Evolutionary conservation across 176 grass and related monocot species (phyloP).

Genomic region (Dactylis glomerata): DNA sequence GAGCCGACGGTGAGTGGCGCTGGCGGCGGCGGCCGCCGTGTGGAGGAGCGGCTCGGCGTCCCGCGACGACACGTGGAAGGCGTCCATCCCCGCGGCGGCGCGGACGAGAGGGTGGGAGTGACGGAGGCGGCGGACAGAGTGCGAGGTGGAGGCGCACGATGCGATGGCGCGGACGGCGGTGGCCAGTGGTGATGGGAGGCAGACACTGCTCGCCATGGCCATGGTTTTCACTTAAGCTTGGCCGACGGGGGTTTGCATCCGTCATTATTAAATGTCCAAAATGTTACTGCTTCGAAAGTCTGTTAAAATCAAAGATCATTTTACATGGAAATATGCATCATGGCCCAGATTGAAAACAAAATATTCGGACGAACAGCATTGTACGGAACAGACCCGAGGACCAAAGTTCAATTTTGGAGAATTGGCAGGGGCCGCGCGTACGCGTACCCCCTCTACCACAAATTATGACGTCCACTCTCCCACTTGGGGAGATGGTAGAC

Average conservation of each 20-base stretch:
- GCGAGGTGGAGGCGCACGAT: not conserved
- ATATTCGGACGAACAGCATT: too few relatives aligned
- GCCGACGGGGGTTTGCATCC: not conserved
- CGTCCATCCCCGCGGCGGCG: conserved; percentile 21
- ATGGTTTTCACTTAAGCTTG: not conserved
- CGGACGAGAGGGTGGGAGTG: not conserved
- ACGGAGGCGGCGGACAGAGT: not conserved
- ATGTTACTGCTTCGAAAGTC: not conserved
- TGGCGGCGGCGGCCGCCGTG: not conserved
- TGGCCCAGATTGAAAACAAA: not conserved
- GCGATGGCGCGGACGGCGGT: not conserved
- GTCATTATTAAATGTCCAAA: not conserved
- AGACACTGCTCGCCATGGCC: conserved; percentile 22
- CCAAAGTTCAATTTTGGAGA: not conserved
- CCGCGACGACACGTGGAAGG: conserved; percentile 29
- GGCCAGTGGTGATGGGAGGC: not conserved
- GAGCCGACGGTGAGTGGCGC: conserved; percentile 27
- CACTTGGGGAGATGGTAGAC: conserved; percentile 49
- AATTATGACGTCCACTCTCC: conserved; percentile 63
- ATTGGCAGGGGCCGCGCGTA: conserved; percentile 57
- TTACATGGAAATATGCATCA: not conserved
- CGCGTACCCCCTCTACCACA: conserved; percentile 45
- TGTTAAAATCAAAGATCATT: not conserved
- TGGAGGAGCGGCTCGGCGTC: conserved; percentile 35
- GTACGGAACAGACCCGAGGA: too few relatives aligned